phyloP scores from a whole-genome alignment of 148 eudicot species.

The Limonium bicolor region DNA sequence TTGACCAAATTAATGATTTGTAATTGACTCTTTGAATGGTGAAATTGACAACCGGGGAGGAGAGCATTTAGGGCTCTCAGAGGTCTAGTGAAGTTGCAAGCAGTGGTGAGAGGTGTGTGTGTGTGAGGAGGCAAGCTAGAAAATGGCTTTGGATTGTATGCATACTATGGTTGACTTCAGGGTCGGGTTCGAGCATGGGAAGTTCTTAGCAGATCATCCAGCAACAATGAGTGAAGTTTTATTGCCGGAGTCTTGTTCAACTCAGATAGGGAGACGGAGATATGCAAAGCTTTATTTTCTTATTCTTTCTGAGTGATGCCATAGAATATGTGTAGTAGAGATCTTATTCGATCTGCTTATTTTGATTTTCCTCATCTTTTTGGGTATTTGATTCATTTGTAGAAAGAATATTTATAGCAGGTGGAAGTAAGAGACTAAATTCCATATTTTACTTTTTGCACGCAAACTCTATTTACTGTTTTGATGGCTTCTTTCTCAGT shows the following conservation, averaged over 20 bases:
- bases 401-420: too few species aligned
- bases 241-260: too few species aligned
- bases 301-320: too few species aligned
- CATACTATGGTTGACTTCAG: conserved; percentile 58
- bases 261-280: not conserved
- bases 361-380: too few species aligned
- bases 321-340: too few species aligned
- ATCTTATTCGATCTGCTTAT: too few species aligned
- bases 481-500: too few species aligned
- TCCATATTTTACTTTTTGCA: too few species aligned
- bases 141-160: conserved; percentile 61
- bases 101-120: conserved; percentile 64
- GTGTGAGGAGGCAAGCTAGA: conserved; percentile 72
- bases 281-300: too few species aligned
- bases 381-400: too few species aligned
- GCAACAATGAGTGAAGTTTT: not conserved
- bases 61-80: conserved; percentile 49
- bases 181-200: conserved; percentile 36
- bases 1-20: not conserved
- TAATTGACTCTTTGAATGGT: not conserved
- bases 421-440: too few species aligned
- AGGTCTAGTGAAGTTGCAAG: conserved; percentile 76
- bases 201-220: conserved; percentile 13
- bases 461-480: too few species aligned
- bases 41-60: conserved; percentile 28